Evolutionary conservation across 1,139 yeast species (phyloP).

Genomic region (Suhomyces kunorum): DNA sequence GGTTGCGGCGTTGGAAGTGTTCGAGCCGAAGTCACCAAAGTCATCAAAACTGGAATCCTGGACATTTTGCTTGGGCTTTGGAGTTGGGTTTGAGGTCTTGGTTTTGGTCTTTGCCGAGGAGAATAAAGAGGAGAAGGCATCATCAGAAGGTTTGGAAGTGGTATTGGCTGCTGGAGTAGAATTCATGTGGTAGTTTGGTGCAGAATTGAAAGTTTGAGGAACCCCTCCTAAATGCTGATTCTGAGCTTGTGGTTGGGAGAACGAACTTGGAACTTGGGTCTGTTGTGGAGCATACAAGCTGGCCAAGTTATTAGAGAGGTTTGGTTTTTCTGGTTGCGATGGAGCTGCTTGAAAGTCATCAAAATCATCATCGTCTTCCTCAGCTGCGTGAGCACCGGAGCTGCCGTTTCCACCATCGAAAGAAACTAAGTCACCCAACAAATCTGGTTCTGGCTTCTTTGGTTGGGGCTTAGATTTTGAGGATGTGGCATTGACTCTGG

Average conservation of each 20-base stretch:
- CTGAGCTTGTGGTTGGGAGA: constrained; percentile 15
- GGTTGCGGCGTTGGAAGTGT: constrained; percentile 14
- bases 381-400: constrained; percentile 24
- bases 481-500: constrained; percentile 43
- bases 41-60: constrained; percentile 9
- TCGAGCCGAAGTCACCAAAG: constrained; percentile 14
- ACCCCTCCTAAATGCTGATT: constrained; percentile 5
- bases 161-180: constrained; percentile 27
- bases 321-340: constrained; percentile 35
- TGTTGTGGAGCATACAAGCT: constrained; percentile 35
- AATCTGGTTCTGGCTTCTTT: constrained; percentile 39
- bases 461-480: constrained; percentile 24
- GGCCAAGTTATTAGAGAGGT: constrained; percentile 39
- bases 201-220: constrained; percentile 20
- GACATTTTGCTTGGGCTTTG: constrained; percentile 9
- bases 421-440: constrained; percentile 57
- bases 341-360: constrained; percentile 92
- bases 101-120: constrained; percentile 61
- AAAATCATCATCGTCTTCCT: constrained; percentile 74
- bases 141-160: constrained; percentile 47
- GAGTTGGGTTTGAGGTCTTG: constrained; percentile 12
- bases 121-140: constrained; percentile 84
- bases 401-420: constrained; percentile 37
- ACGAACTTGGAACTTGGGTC: constrained; percentile 17
- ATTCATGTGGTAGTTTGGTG: constrained; percentile 25